phyloP scores from a whole-genome alignment of 2,329 filamentous ascomycete species.

The Neonectria neomacrospora region DNA sequence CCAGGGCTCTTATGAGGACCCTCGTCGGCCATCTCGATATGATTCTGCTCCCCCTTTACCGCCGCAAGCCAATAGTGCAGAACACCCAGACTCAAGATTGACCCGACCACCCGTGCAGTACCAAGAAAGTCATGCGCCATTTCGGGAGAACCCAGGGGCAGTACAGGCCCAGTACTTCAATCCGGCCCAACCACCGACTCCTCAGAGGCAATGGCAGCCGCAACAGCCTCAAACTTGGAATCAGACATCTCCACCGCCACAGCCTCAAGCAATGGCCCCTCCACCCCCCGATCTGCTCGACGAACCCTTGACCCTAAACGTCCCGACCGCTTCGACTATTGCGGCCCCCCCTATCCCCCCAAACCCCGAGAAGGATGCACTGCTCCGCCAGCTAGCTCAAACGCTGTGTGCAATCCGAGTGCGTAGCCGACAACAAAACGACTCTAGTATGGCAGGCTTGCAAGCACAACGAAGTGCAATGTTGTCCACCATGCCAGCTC shows the following conservation, averaged over 20 bases:
- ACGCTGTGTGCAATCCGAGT: conserved; percentile 76
- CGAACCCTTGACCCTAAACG: conserved; percentile 63
- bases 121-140: conserved; percentile 33
- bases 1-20: conserved; percentile 26
- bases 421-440: conserved; percentile 76
- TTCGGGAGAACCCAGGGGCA: conserved; percentile 25
- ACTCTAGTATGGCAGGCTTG: conserved; percentile 78
- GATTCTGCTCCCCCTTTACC: conserved; percentile 61
- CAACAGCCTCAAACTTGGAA: conserved; percentile 43
- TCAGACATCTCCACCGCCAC: conserved; percentile 37
- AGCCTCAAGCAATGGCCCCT: conserved; percentile 41
- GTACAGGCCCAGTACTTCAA: conserved; percentile 36
- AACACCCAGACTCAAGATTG: conserved; percentile 27
- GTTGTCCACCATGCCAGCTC: conserved; percentile 71
- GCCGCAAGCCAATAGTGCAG: conserved; percentile 43
- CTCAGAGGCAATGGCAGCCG: conserved; percentile 43
- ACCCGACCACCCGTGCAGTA: conserved; percentile 32
- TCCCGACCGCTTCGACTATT: conserved; percentile 61
- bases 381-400: conserved; percentile 79
- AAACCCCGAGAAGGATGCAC: conserved; percentile 93
- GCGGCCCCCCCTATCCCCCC: conserved; percentile 89
- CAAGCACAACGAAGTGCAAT: conserved; percentile 84
- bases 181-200: conserved; percentile 27
- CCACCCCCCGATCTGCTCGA: conserved; percentile 66
- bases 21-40: conserved; percentile 53